Percentiles rank a stretch among this genome's conserved stretches.
phyloP scores from a whole-genome alignment of 1,284 basidiomycete species.

The Cronartium quercuum region DNA sequence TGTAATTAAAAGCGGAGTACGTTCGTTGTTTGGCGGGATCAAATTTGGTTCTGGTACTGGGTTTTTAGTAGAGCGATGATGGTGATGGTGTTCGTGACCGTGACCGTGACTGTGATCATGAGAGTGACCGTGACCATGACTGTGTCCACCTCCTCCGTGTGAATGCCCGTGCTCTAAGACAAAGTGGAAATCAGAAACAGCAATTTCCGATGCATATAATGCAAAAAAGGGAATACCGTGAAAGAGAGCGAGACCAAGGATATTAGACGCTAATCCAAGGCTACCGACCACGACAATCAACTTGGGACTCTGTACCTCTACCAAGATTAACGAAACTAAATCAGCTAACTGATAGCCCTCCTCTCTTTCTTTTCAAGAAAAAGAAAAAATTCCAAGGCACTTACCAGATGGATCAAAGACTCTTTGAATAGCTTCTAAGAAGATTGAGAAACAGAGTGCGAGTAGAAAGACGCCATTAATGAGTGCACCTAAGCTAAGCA shows the following conservation, averaged over 20 bases:
- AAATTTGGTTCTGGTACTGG: not conserved
- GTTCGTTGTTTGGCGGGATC: conserved; percentile 9
- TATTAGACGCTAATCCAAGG: conserved; percentile 81
- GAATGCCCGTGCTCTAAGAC: conserved; percentile 38
- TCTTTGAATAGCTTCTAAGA: conserved; percentile 82
- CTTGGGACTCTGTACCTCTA: conserved; percentile 81
- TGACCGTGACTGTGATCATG: conserved; percentile 30
- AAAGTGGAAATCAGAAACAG: too few relatives aligned
- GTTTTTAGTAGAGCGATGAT: not conserved
- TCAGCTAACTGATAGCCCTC: too few relatives aligned
- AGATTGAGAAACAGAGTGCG: conserved; percentile 93
- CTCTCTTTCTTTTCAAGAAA: too few relatives aligned
- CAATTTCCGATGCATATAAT: conserved; percentile 52
- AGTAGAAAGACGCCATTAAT: conserved; percentile 94
- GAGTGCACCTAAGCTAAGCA: conserved; percentile 51
- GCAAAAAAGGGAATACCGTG: conserved; percentile 72
- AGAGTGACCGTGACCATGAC: conserved; percentile 13
- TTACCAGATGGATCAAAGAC: not conserved
- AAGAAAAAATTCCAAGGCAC: too few relatives aligned
- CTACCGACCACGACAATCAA: conserved; percentile 86
- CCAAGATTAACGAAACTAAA: too few relatives aligned
- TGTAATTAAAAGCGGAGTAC: conserved; percentile 6
- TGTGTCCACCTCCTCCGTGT: conserved; percentile 1
- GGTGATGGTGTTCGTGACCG: not conserved
- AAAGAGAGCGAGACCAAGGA: conserved; percentile 89